A percentile compares a stretch with the other conserved stretches of the same genome.
Conservation (phyloP, 1,139 yeast genomes). For the Nadsonia commutata region DNA sequence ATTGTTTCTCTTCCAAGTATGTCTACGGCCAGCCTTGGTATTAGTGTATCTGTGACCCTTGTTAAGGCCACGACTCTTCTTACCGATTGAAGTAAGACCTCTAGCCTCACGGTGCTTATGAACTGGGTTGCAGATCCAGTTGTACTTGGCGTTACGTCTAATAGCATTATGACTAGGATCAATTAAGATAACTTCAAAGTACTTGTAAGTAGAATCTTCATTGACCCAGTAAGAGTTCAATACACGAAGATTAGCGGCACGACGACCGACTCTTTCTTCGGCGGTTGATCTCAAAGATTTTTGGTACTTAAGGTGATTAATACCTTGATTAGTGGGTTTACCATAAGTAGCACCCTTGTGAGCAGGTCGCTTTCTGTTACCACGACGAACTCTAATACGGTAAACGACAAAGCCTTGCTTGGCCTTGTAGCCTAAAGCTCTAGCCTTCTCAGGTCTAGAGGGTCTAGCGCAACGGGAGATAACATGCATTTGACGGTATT, state of each 20-base stretch:
- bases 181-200: slow-evolving; percentile 92
- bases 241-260: slow-evolving; percentile 97
- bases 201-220: slow-evolving; percentile 99
- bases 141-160: slow-evolving; percentile 97
- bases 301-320: slow-evolving; percentile 98
- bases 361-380: slow-evolving; percentile 99
- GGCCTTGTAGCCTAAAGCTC: slow-evolving; percentile 99
- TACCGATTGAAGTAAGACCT: slow-evolving; percentile 97
- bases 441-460: slow-evolving; percentile 99
- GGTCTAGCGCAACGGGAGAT: slow-evolving; percentile 99
- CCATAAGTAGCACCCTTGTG: slow-evolving; percentile 99
- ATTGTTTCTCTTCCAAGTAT: slow-evolving; percentile 99
- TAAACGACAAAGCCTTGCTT: slow-evolving; percentile 98
- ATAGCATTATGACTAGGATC: slow-evolving; percentile 98
- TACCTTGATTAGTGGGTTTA: slow-evolving; percentile 99
- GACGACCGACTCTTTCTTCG: slow-evolving; percentile 99
- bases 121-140: slow-evolving; percentile 99
- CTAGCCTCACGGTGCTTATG: slow-evolving; percentile 99
- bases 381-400: slow-evolving; percentile 99
- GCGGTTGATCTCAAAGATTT: slow-evolving; percentile 96
- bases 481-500: slow-evolving; percentile 97
- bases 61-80: slow-evolving; percentile 99
- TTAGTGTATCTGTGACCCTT: slow-evolving; percentile 99
- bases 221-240: slow-evolving; percentile 99
- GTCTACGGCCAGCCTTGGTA: slow-evolving; percentile 94